A percentile compares a stretch with the other conserved stretches of the same genome.
Conservation (phyloP, 1,139 yeast genomes). For the Neolecta irregularis region DNA sequence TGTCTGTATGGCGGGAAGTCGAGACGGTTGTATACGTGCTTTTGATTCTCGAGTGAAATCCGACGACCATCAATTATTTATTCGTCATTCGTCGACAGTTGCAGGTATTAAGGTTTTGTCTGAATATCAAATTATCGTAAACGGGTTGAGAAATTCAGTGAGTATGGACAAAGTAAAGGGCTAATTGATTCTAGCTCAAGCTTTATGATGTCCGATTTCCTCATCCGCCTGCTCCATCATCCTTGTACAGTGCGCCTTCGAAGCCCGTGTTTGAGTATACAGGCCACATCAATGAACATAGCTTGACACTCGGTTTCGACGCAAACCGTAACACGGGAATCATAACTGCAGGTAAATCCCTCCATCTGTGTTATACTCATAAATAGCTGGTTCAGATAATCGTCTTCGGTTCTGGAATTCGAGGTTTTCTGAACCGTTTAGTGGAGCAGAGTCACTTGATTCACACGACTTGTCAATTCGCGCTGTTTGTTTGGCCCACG, state of each 20-base stretch:
- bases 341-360: conserved; percentile 9
- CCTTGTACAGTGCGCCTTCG: not conserved
- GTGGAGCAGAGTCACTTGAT: no score
- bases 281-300: conserved; percentile 7
- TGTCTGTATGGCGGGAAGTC: conserved; percentile 6
- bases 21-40: conserved; percentile 8
- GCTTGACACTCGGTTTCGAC: conserved; percentile 5
- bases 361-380: no score
- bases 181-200: not conserved
- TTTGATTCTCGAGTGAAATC: conserved; percentile 5
- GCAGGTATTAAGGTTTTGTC: not conserved
- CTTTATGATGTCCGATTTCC: conserved; percentile 9
- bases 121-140: conserved; percentile 5
- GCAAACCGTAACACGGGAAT: conserved; percentile 2
- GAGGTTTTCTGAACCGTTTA: no score
- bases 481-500: no score
- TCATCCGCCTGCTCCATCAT: no score
- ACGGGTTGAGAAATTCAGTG: conserved; percentile 5
- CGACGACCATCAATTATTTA: not conserved
- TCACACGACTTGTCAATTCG: no score
- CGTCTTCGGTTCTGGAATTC: no score
- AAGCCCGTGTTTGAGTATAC: conserved; percentile 5
- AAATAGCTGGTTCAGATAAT: no score
- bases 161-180: not conserved
- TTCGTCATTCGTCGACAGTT: conserved; percentile 4